Base-by-base conservation (phyloP, 1,139 yeast genomes). In the Geotrichum histeridarum region DNA sequence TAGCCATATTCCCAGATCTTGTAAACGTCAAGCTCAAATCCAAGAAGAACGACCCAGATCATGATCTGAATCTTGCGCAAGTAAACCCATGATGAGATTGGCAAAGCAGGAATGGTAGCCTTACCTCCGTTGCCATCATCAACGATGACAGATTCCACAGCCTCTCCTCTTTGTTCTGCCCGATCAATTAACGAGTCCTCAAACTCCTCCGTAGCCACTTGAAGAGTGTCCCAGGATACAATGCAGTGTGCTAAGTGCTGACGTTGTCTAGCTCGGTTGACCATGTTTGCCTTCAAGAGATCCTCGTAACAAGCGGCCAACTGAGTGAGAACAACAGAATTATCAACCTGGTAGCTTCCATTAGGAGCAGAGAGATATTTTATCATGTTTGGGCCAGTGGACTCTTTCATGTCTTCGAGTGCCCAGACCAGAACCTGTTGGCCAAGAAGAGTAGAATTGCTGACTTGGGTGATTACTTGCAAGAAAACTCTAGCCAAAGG, bases 141-240 rank as follows among this genome's bases (percentile, higher is more conserved):
- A 8, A 43, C 41, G 11, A 14, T 6, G 11, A 39, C 36, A 18
- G 48, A 22, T 33, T 55, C 51, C 15, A 46, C 6, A 9, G 37
- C 41, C 31, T 52, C 50, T 18, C 50, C 46, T 2, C 30, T 32
- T 14, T 43, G 32, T 9, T 35, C 41, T 8, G 46, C 37, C 22
- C 18, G 51, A 27, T 84, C 95, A 59, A 89, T 83, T 93, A 88
- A 86, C 72, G 86, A 95, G 69, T 86, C 90, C 72, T 93, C 99
- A 66, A 91, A 80, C 71, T 88, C 87, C 70, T 88, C 98, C 59
- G 91, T 81, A 49, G 93, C 81, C 76, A 85, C 95, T 66, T 91
- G 97, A 36, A 89, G 72, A 2, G 89, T 78, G 67, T 93, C 97
- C 86, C 94, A 88, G 2, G 81, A 66, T 7, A 80, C 63, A 60